Evolutionary conservation across 192 early-diverging fungal genomes (phyloP).

Genomic region (Chytriomyces hyalinus): DNA sequence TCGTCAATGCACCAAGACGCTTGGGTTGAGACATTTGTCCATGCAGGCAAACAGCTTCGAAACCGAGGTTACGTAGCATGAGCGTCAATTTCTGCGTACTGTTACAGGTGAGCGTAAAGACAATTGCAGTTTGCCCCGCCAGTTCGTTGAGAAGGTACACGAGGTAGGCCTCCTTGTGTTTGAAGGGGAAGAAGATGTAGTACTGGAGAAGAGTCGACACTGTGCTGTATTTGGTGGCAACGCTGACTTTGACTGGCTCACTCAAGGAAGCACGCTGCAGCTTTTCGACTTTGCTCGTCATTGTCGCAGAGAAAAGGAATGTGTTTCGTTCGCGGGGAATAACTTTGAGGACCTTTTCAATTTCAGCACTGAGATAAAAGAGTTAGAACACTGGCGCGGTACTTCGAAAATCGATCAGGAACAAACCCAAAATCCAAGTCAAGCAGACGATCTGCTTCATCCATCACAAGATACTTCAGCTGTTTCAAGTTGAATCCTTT

Average conservation of each 20-base stretch:
- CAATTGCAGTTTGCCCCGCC: constrained; percentile 85
- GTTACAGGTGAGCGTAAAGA: constrained; percentile 90
- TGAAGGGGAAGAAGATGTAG: constrained; percentile 95
- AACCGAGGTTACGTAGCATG: constrained; percentile 90
- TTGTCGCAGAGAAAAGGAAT: constrained; percentile 95
- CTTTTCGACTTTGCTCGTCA: constrained; percentile 98
- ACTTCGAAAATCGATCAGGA: constrained; percentile 30
- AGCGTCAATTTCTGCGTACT: constrained; percentile 84
- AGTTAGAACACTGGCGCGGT: constrained; percentile 59
- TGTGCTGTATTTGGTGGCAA: constrained; percentile 92
- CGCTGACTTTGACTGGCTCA: constrained; percentile 93
- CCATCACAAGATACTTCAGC: constrained; percentile 93
- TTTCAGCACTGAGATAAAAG: constrained; percentile 80
- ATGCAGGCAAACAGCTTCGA: constrained; percentile 92
- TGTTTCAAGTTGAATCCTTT: constrained; percentile 93
- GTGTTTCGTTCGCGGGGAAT: constrained; percentile 93
- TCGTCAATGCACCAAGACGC: constrained; percentile 88
- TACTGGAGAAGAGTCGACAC: constrained; percentile 92
- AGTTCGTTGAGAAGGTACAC: constrained; percentile 93
- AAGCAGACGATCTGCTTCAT: constrained; percentile 90
- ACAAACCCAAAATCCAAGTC: constrained; percentile 85
- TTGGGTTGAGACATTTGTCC: constrained; percentile 92
- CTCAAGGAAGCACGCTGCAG: constrained; percentile 89
- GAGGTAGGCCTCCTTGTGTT: constrained; percentile 93
- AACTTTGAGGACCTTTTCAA: constrained; percentile 90